Evolutionary conservation across 805 yeast genomes (phyloP).

Genomic region (Candida sphagnicola): DNA sequence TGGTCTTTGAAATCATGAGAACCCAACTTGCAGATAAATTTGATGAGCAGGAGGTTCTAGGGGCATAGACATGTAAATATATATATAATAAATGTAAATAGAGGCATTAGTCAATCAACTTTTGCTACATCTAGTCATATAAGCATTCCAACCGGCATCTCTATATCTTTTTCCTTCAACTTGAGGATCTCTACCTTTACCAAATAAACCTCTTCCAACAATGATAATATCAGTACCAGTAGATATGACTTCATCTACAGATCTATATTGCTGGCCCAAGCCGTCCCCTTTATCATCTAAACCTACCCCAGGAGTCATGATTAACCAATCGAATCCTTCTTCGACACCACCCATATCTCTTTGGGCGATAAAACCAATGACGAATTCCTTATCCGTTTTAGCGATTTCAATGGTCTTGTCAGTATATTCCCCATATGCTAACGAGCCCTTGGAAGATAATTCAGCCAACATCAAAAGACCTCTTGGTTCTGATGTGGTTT

Average conservation of each 20-base stretch:
- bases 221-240: constrained; percentile 93
- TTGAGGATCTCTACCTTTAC: constrained; percentile 87
- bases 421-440: constrained; percentile 92
- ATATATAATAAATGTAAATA: constrained; percentile 1
- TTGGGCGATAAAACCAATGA: constrained; percentile 95
- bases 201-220: constrained; percentile 97
- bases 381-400: constrained; percentile 80
- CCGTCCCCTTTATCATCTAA: constrained; percentile 94
- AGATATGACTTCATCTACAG: constrained; percentile 77
- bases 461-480: constrained; percentile 95
- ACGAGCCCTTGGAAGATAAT: constrained; percentile 86
- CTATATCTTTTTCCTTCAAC: constrained; percentile 86
- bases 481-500: constrained; percentile 70
- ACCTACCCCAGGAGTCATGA: constrained; percentile 99
- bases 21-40: constrained; percentile 32
- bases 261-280: constrained; percentile 94
- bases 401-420: constrained; percentile 86
- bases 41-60: constrained; percentile 17
- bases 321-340: constrained; percentile 90
- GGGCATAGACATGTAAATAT: constrained; percentile 5
- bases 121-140: constrained; percentile 1
- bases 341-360: constrained; percentile 76
- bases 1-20: constrained; percentile 82
- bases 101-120: not conserved
- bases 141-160: constrained; percentile 95